Evolutionary conservation across 1,284 basidiomycete species (phyloP).

Genomic region (Boletus mariae): DNA sequence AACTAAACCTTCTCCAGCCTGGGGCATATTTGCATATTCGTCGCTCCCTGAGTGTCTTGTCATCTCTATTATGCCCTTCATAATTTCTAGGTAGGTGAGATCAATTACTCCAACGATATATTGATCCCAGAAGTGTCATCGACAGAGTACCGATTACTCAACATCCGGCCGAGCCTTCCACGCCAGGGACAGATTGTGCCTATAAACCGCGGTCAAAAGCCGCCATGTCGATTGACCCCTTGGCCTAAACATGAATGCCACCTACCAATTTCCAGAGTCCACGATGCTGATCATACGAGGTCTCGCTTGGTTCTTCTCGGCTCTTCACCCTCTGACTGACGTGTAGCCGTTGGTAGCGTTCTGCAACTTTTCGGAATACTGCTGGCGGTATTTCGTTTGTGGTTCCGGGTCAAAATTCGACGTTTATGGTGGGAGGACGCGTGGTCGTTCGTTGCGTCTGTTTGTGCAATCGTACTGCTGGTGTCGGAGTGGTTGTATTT

Average conservation of each 20-base stretch:
- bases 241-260: conserved; percentile 4
- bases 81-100: not conserved
- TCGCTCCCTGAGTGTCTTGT: not conserved
- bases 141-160: not conserved
- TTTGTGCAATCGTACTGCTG: conserved; percentile 9
- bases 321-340: conserved; percentile 7
- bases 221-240: not conserved
- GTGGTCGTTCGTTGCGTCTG: conserved; percentile 19
- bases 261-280: conserved; percentile 13
- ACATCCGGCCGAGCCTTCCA: not conserved
- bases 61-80: not conserved
- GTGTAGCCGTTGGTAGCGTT: conserved; percentile 7
- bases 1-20: not conserved
- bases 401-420: conserved; percentile 14
- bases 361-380: conserved; percentile 15
- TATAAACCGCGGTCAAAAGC: no score
- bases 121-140: not conserved
- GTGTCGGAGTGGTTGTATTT: conserved; percentile 16
- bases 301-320: not conserved
- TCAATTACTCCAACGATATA: not conserved
- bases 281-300: conserved; percentile 14
- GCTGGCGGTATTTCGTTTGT: conserved; percentile 17
- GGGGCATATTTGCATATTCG: not conserved
- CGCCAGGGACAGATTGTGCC: not conserved
- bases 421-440: conserved; percentile 25